Conservation (phyloP, 352 stramenopile species). For the Globisporangium iwayamae region DNA sequence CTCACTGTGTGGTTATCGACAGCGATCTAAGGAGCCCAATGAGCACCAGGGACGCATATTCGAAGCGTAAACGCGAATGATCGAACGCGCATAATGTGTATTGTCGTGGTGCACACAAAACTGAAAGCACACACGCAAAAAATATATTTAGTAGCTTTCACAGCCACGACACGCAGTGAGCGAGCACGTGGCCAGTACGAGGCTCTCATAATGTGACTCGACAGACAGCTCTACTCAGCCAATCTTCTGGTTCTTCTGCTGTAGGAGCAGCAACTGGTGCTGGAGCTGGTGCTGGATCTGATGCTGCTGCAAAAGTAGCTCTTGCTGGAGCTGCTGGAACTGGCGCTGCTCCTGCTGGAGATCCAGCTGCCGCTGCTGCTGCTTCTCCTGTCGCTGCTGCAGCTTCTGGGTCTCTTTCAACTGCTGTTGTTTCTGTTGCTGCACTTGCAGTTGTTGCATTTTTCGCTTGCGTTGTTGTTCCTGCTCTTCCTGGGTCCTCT, state of each 20-base stretch:
- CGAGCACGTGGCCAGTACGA: not conserved
- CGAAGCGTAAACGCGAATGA: too few relatives aligned
- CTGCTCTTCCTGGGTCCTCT: not conserved
- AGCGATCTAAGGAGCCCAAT: too few relatives aligned
- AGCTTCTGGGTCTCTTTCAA: not conserved
- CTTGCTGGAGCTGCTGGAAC: constrained; percentile 1
- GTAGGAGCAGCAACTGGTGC: not conserved
- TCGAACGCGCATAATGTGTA: too few relatives aligned
- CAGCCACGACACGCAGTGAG: not conserved
- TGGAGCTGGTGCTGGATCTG: constrained; percentile 2
- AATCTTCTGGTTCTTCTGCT: not conserved
- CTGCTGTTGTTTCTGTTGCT: not conserved
- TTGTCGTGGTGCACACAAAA: not conserved
- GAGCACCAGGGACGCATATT: too few relatives aligned
- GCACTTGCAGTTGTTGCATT: not conserved
- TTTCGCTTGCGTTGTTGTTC: not conserved
- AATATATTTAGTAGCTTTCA: not conserved
- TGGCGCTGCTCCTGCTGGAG: not conserved
- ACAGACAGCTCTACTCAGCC: not conserved
- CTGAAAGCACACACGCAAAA: not conserved
- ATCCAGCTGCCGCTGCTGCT: not conserved
- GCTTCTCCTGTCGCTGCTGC: not conserved
- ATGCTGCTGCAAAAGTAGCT: not conserved
- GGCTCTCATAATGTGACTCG: not conserved
- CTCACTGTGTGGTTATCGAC: too few relatives aligned